Evolutionary conservation across 331 rosid genomes (phyloP), one percentile per base, ranked within the genome.

Genomic region (Malus hybrid): DNA sequence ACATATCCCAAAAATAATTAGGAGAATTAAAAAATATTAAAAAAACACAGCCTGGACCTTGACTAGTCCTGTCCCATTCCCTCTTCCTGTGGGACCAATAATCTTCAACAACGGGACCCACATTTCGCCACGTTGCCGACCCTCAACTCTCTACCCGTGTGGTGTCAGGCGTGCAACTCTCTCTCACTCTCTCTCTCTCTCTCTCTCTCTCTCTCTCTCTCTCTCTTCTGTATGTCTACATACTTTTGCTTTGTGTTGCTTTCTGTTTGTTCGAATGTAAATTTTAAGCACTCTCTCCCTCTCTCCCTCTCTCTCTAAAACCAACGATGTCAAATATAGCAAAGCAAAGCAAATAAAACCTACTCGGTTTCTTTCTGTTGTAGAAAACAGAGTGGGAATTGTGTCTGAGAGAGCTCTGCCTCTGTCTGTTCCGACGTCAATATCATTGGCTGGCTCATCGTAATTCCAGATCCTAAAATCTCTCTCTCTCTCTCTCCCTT

Each of bases 381-480:
- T 18, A 19, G 28, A 54, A 19, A 16, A 29, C 24, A 28, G 65
- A 70, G 46, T 52, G 10, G 18, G 19, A 18, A 50, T 69, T 8
- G 55, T 5, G 56, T 13, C 28, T 67, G 33, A 39, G 56, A 54
- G 59, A 54, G 59, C 59, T 54, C 59, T 19, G 59, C 9, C 20
- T 54, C 59, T 19, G 48, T 65, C 18, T 31, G 68, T 61, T 12
- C 29, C 11, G 34, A 69, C 32, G 27, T 27, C 60, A 69, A 52
- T 5, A 27, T 54, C 44, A 28, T 42, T 69, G 91, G 89, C 76
- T 16, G 91, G 89, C 76, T n/a, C 15, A 11, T 81, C 80, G 82
- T 48, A 9, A 63, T 71, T 83, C 82, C 76, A 80, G 87, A 79
- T 81, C 90, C 88, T 76, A 76, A 80, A 74, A 54, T 65, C 59